Evolutionary conservation across 805 yeast genomes (phyloP), one percentile per base, ranked within the genome.

Genomic region (Ogataea nitratoaversa): DNA sequence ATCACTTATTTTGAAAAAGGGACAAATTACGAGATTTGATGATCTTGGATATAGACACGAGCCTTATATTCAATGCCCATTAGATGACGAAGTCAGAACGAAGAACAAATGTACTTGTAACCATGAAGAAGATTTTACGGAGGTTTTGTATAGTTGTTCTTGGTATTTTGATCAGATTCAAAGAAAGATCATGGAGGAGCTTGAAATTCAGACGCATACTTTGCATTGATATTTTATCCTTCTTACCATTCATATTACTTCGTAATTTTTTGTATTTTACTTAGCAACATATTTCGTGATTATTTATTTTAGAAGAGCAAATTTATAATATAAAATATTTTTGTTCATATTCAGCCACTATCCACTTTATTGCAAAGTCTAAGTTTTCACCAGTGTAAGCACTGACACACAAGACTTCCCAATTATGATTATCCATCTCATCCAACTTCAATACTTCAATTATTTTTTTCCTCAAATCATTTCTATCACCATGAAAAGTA

Each of bases 41-140:
- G 89, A 85, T 50, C 71, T 87, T 41, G 95, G 95, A 20, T 87
- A 87, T 61, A 79, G 54, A 62, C 96, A 87, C 62, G 78, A 71
- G 24, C 95, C 95, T 12, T 86, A 80, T 72, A 63, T 73, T 48
- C 79, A 80, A 79, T 84, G 95, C 70, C 96, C 96, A 2, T 64
- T 76, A 37, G 78, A 82, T 51, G 66, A 70, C 34, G 63, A 63
- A n/a, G 66, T 73, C 23, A 72, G 87, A 54, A 43, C 62, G 34
- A 61, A 68, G 32, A 69, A 75, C 47, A 78, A 70, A 53, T 88
- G 96, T 69, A 70, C 77, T 29, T 88, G 96, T 65, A 69, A 82
- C 51, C 81, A 82, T 36, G 60, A 65, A 8, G 71, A 76, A 9
- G 95, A 84, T 63, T 82, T 84, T 65, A 79, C 90, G 13, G 79